phyloP scores from a whole-genome alignment of 2,329 filamentous ascomycete genomes.

The Fonsecaea multimorphosa region DNA sequence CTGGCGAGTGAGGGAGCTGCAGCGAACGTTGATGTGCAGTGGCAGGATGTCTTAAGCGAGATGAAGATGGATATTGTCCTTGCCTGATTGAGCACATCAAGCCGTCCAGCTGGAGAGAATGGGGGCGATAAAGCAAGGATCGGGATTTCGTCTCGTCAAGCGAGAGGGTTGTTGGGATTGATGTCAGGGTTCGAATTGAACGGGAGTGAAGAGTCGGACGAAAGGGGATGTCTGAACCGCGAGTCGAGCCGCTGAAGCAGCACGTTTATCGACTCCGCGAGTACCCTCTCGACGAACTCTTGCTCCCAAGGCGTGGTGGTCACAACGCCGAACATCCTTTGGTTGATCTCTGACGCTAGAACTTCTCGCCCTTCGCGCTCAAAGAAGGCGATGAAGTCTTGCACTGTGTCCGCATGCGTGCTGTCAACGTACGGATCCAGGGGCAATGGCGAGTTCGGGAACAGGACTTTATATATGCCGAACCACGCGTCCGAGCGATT shows the following conservation, averaged over 20 bases:
- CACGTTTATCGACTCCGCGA: slow-evolving; percentile 7
- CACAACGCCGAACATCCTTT: slow-evolving; percentile 2
- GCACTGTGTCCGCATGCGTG: slow-evolving; percentile 1
- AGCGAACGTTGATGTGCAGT: slow-evolving; percentile 39
- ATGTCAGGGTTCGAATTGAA: neutral
- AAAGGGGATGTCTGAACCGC: slow-evolving; percentile 4
- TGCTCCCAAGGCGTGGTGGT: neutral
- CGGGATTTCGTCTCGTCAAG: neutral
- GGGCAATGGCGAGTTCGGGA: slow-evolving; percentile 25
- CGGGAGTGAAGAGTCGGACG: neutral
- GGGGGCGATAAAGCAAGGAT: neutral
- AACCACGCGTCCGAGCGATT: slow-evolving; percentile 22
- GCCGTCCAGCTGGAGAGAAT: neutral
- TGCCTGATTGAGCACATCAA: slow-evolving; percentile 19
- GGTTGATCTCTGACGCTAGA: slow-evolving; percentile 8
- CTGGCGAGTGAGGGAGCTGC: neutral
- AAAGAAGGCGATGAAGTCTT: slow-evolving; percentile 23
- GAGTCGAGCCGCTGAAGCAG: slow-evolving; percentile 7
- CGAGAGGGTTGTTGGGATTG: neutral
- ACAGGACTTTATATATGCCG: slow-evolving; percentile 28
- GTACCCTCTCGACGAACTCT: slow-evolving; percentile 1
- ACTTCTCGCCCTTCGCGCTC: slow-evolving; percentile 9
- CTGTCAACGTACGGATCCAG: slow-evolving; percentile 25
- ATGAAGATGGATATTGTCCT: slow-evolving; percentile 47
- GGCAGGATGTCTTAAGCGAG: slow-evolving; percentile 46